phyloP scores from a whole-genome alignment of 768 basidiomycete species.

The Tephrocybe sp. region DNA sequence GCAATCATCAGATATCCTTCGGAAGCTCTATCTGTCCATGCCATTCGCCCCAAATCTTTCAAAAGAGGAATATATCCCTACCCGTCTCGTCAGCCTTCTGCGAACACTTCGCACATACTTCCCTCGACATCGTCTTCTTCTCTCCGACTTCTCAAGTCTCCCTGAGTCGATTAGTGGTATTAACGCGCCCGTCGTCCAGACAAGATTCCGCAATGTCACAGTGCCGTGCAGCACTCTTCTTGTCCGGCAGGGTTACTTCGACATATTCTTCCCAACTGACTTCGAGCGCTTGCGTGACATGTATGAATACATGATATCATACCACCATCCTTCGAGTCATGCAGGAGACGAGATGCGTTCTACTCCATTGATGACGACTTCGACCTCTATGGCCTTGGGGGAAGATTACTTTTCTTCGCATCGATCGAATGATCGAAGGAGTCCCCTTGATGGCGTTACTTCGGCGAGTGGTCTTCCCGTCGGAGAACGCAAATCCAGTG shows the following conservation, averaged over 20 bases:
- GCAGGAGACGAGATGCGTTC: slow-evolving; percentile 36
- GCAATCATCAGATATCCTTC: slow-evolving; percentile 52
- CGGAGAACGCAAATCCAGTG: slow-evolving; percentile 77
- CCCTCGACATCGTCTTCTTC: slow-evolving; percentile 89
- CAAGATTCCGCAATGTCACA: slow-evolving; percentile 79
- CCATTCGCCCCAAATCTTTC: slow-evolving; percentile 94
- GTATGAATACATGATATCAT: slow-evolving; percentile 82
- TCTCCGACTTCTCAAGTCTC: slow-evolving; percentile 89
- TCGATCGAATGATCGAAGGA: slow-evolving; percentile 54
- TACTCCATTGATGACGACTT: slow-evolving; percentile 52
- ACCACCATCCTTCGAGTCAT: slow-evolving; percentile 35
- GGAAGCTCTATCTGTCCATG: slow-evolving; percentile 64
- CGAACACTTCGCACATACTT: slow-evolving; percentile 80
- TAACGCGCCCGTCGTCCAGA: slow-evolving; percentile 93
- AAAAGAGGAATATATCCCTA: slow-evolving; percentile 87
- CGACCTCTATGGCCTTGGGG: slow-evolving; percentile 53
- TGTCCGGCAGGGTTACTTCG: slow-evolving; percentile 95
- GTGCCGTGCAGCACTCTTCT: slow-evolving; percentile 89
- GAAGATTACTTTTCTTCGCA: slow-evolving; percentile 74
- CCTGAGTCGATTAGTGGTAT: slow-evolving; percentile 82
- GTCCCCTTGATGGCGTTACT: slow-evolving; percentile 66
- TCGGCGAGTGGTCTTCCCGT: slow-evolving; percentile 78
- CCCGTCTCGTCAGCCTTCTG: slow-evolving; percentile 83
- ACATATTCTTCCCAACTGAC: slow-evolving; percentile 97
- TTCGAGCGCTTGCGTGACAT: slow-evolving; percentile 84